A percentile compares a stretch with the other conserved stretches of the same genome.
Conservation (phyloP, 495 filamentous ascomycete species). For the Parathielavia appendiculata region DNA sequence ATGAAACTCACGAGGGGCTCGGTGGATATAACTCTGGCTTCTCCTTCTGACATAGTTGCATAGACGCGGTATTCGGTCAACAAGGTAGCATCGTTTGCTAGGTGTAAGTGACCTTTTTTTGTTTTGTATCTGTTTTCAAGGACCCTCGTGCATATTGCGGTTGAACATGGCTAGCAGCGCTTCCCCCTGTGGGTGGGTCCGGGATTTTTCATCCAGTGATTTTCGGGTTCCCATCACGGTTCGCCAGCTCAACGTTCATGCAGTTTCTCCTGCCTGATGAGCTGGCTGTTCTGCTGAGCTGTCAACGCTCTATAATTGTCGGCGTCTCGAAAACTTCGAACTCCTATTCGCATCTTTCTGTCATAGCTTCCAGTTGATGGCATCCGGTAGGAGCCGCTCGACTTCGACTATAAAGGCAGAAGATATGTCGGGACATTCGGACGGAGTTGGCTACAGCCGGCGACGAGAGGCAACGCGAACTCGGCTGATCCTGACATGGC, state of each 20-base stretch:
- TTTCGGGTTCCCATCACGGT: neutral
- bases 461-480: no score
- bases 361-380: neutral
- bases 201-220: neutral
- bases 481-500: no score
- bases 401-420: no score
- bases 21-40: slow-evolving; percentile 26
- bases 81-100: neutral
- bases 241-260: slow-evolving; percentile 13
- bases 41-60: slow-evolving; percentile 13
- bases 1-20: slow-evolving; percentile 33
- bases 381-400: neutral
- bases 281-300: slow-evolving; percentile 4
- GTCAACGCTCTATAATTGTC: neutral
- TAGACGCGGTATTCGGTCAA: neutral
- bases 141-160: slow-evolving; percentile 12
- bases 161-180: neutral
- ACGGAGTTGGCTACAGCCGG: no score
- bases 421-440: no score
- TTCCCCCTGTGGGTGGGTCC: slow-evolving; percentile 7
- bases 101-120: neutral
- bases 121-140: neutral
- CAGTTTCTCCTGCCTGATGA: slow-evolving; percentile 3
- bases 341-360: neutral
- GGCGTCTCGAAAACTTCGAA: neutral